Evolutionary conservation across 257 asterid species (phyloP).

Genomic region (Anisodus tanguticus): DNA sequence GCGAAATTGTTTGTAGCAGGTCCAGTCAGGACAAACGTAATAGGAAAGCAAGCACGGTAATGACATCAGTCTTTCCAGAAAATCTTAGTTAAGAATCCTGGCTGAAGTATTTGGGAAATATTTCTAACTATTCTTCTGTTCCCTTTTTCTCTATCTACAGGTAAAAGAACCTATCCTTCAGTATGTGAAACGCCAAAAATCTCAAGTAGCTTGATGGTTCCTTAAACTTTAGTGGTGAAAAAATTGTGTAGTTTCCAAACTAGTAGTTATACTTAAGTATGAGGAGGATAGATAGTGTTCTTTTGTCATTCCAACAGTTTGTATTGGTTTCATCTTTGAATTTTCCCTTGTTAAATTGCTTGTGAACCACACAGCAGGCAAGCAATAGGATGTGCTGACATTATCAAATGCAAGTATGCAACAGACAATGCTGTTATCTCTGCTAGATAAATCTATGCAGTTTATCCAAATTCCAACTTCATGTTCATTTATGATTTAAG

Average conservation of each 20-base stretch:
- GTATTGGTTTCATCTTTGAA: background rate
- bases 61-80: slow-evolving; percentile 23
- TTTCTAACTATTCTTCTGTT: background rate
- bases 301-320: background rate
- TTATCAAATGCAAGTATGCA: background rate
- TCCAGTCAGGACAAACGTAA: slow-evolving; percentile 66
- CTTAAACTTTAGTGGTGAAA: slow-evolving; percentile 27
- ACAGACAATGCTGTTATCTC: background rate
- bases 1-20: slow-evolving; percentile 55
- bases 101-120: background rate
- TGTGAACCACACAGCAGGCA: background rate
- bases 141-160: slow-evolving; percentile 40
- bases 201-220: slow-evolving; percentile 51
- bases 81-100: background rate
- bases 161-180: slow-evolving; percentile 88
- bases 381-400: background rate
- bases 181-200: slow-evolving; percentile 71
- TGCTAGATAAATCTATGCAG: background rate
- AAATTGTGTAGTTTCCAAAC: background rate
- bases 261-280: background rate
- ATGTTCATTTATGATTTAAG: background rate
- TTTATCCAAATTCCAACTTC: background rate
- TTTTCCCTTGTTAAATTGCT: background rate
- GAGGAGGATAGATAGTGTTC: background rate
- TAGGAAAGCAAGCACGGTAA: slow-evolving; percentile 91